These are phyloP conservation scores for Suillus occidentalis DNA, from an alignment of 768 basidiomycete species.

Conservation along the genomic window DNA sequence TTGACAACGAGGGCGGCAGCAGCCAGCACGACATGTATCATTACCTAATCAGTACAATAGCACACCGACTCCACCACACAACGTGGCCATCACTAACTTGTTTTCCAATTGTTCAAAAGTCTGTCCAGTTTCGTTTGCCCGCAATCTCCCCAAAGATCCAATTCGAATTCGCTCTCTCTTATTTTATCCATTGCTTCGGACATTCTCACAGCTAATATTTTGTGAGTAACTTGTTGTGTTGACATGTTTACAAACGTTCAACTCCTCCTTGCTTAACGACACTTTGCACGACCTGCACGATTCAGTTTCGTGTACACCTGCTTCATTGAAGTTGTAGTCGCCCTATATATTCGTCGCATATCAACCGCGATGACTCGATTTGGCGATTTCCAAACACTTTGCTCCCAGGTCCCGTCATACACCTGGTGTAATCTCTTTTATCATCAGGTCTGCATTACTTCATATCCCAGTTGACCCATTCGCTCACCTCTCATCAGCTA, in stretches of 20 bases:
- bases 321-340: background rate
- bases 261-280: constrained; percentile 24
- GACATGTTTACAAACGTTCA: constrained; percentile 28
- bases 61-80: background rate
- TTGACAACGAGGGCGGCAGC: background rate
- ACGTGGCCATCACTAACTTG: background rate
- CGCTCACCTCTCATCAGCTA: constrained; percentile 36
- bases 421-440: constrained; percentile 97
- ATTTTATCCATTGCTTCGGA: background rate
- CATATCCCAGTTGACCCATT: constrained; percentile 9
- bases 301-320: constrained; percentile 3
- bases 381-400: constrained; percentile 72
- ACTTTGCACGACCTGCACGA: constrained; percentile 19
- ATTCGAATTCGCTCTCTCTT: too few relatives aligned
- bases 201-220: constrained; percentile 2
- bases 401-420: constrained; percentile 71
- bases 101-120: background rate
- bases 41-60: constrained; percentile 4
- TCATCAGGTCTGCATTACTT: constrained; percentile 58
- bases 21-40: background rate
- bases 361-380: constrained; percentile 52
- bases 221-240: constrained; percentile 26
- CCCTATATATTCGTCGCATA: background rate
- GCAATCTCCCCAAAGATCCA: background rate
- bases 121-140: background rate